Conservation (phyloP, 352 stramenopile genomes). For the Phytophthora chlamydospora region DNA sequence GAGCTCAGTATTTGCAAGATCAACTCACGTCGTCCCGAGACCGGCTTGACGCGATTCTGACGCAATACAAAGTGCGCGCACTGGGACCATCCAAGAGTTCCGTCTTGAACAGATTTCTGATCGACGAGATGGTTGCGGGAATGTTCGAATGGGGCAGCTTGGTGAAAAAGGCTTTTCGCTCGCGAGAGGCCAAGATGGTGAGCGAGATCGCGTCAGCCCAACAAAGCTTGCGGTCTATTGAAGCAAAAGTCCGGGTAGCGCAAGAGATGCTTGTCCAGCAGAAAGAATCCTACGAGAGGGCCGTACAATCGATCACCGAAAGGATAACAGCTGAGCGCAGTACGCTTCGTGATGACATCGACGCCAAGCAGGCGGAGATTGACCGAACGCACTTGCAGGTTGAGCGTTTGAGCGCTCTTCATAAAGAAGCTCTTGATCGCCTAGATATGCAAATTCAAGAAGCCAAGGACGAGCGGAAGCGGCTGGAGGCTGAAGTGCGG, state of each 20-base stretch:
- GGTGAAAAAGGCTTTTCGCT: conserved; percentile 59
- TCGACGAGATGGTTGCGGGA: conserved; percentile 54
- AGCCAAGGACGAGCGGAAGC: conserved; percentile 61
- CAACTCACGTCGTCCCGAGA: conserved; percentile 41
- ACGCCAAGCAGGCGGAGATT: conserved; percentile 62
- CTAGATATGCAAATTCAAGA: conserved; percentile 61
- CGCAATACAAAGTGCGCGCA: conserved; percentile 48
- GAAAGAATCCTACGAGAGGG: conserved; percentile 66
- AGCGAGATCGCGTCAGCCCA: conserved; percentile 46
- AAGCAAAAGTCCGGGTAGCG: conserved; percentile 62
- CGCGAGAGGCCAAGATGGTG: conserved; percentile 45
- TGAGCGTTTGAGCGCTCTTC: conserved; percentile 55
- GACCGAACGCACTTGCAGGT: conserved; percentile 61
- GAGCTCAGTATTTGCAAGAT: conserved; percentile 42
- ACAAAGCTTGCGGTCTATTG: conserved; percentile 53
- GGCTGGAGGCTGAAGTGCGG: conserved; percentile 44
- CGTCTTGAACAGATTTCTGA: conserved; percentile 53
- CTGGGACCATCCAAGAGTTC: conserved; percentile 36
- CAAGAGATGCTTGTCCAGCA: conserved; percentile 69
- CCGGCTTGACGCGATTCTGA: conserved; percentile 46
- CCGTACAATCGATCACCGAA: conserved; percentile 60
- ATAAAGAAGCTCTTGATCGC: conserved; percentile 64
- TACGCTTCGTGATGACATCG: conserved; percentile 59
- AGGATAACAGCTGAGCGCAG: conserved; percentile 54
- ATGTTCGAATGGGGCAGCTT: conserved; percentile 60